These are phyloP conservation scores for Alternaria rosae DNA, from an alignment of 2,329 filamentous ascomycete genomes.

Conservation along the genomic window DNA sequence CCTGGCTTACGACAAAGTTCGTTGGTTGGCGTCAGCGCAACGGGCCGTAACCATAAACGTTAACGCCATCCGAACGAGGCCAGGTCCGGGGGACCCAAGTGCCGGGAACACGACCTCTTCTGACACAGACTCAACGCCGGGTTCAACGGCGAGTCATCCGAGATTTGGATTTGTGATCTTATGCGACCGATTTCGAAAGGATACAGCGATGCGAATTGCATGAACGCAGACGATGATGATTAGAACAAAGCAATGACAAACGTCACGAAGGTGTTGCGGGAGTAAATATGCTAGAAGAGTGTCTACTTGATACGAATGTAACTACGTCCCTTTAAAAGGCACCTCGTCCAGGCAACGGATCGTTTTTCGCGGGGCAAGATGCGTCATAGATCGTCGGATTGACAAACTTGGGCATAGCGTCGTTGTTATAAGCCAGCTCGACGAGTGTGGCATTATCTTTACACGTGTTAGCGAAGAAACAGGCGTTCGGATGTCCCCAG, in stretches of 20 bases:
- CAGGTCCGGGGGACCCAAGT: neutral
- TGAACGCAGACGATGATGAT: neutral
- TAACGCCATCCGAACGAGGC: conserved; percentile 1
- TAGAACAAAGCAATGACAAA: neutral
- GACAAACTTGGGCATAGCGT: conserved; percentile 24
- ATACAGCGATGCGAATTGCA: neutral
- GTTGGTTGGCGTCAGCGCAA: conserved; percentile 7
- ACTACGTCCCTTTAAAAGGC: conserved; percentile 23
- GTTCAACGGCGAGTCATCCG: conserved; percentile 1
- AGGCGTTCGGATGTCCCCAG: neutral
- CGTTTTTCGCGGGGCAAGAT: conserved; percentile 31
- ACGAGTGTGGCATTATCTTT: conserved; percentile 29
- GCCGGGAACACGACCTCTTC: neutral
- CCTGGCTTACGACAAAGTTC: conserved; percentile 3
- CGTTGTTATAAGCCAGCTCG: conserved; percentile 31
- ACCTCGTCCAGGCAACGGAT: conserved; percentile 33
- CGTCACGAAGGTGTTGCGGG: neutral
- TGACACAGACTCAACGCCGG: neutral
- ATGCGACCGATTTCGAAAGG: neutral
- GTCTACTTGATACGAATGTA: neutral
- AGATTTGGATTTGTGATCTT: neutral
- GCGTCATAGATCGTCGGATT: conserved; percentile 28
- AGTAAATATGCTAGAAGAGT: neutral
- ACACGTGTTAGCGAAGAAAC: neutral
- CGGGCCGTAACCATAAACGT: conserved; percentile 13